Evolutionary conservation across 1,284 basidiomycete genomes (phyloP).

Genomic region (Heterobasidion irregulare): DNA sequence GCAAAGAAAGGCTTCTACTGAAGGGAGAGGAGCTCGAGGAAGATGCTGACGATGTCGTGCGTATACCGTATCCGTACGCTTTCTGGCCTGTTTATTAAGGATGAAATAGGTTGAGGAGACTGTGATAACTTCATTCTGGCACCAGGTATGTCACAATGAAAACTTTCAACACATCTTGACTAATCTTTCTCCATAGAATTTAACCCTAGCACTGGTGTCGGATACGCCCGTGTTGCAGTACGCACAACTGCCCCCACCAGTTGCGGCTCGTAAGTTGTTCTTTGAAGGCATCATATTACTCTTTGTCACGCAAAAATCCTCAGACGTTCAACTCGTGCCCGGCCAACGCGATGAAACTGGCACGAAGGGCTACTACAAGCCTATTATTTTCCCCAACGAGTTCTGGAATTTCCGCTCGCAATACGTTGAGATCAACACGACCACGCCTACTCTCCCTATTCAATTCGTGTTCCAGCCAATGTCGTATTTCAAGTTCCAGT

Average conservation of each 20-base stretch:
- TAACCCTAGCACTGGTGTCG: slow-evolving; percentile 85
- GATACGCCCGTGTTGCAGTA: slow-evolving; percentile 52
- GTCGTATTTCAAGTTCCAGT: slow-evolving; percentile 79
- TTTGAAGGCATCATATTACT: not conserved
- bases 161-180: not conserved
- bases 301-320: slow-evolving; percentile 5
- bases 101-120: slow-evolving; percentile 31
- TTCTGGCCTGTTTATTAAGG: not conserved
- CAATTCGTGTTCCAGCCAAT: slow-evolving; percentile 81
- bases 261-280: slow-evolving; percentile 15
- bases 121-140: slow-evolving; percentile 78
- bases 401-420: slow-evolving; percentile 88
- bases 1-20: slow-evolving; percentile 77
- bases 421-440: slow-evolving; percentile 72
- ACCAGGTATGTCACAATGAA: slow-evolving; percentile 36
- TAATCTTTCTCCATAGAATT: slow-evolving; percentile 42
- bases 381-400: slow-evolving; percentile 89
- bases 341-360: slow-evolving; percentile 53
- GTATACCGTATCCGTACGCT: slow-evolving; percentile 12
- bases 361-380: slow-evolving; percentile 66
- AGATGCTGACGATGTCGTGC: slow-evolving; percentile 29
- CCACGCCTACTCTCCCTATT: slow-evolving; percentile 68
- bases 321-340: slow-evolving; percentile 56
- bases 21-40: slow-evolving; percentile 25
- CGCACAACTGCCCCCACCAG: slow-evolving; percentile 51